Base-by-base conservation (phyloP, 352 stramenopile species). In the Pseudoperonospora humuli region DNA sequence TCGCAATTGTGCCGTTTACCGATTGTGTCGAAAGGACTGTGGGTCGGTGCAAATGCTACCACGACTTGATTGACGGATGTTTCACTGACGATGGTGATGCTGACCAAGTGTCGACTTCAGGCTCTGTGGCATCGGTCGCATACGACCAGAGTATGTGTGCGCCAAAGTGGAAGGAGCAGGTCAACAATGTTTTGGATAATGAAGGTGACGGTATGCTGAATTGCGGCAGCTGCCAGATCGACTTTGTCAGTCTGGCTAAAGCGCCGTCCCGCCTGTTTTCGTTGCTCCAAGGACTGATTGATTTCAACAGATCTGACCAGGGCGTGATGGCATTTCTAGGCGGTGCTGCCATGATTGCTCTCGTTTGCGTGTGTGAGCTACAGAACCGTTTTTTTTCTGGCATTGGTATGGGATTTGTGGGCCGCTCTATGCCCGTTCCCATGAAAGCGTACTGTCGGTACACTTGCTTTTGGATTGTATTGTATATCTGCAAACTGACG, bases 381-480 rank as follows among this genome's bases (percentile, higher is more conserved):
- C 56, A 73, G 37, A 90, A 84, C 40, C 65, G 66, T 1, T 67
- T 90, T 24, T 82, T 84, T 45, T 83, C 77, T 6, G 72, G 72
- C n/a, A 69, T 91, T 27, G 74, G 75, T 3, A 75, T 77, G 31
- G 79, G 75, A 10, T 92, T 77, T 49, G 76, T 92, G 0, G 79
- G 79, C 23, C 76, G 79, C 1, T 86, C 75, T 3, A 64, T 92
- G 29, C 75, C 71, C 29, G 79, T 92, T 19, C 76, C 77, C 3
- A 79, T 84, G 58, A 78, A 70, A 15, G 61, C 57, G 5, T 92
- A 79, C 47, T 87, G 73, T 27, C 79, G 79, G 1, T 92, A 92
- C 57, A 61, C 71, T 17, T 92, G 79, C 62, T 92, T 92, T 47
- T 92, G 77, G 79, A 52, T 92, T 10, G 50, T 84, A 7, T 29